Conservation (phyloP, 2,329 filamentous ascomycete genomes). For the Colletotrichum aenigma region DNA sequence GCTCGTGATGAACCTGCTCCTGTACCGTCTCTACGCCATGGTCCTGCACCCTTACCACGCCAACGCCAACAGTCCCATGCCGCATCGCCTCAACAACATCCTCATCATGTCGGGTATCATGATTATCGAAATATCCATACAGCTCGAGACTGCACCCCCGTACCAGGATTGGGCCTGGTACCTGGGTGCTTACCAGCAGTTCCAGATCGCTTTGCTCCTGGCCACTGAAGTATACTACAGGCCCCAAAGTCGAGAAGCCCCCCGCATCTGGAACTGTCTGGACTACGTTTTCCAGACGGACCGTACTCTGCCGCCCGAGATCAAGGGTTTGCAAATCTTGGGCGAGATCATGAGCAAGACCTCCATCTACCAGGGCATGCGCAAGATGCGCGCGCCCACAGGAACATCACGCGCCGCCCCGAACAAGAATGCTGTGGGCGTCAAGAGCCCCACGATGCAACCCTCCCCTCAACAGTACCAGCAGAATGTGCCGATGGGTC, state of each 20-base stretch:
- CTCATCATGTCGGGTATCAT: constrained; percentile 65
- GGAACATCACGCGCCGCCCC: constrained; percentile 43
- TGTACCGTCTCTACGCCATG: constrained; percentile 68
- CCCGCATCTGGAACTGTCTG: constrained; percentile 72
- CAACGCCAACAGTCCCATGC: constrained; percentile 50
- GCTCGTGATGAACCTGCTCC: constrained; percentile 67
- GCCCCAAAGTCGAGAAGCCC: constrained; percentile 60
- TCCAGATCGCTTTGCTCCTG: constrained; percentile 72
- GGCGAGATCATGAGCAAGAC: constrained; percentile 66
- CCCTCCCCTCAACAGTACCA: constrained; percentile 15
- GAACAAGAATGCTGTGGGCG: constrained; percentile 35
- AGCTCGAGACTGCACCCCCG: constrained; percentile 45
- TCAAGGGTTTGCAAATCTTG: constrained; percentile 66
- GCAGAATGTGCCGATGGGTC: constrained; percentile 7
- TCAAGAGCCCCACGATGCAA: constrained; percentile 14
- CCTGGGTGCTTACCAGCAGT: constrained; percentile 72
- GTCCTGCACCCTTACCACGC: constrained; percentile 71
- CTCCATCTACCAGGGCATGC: constrained; percentile 61
- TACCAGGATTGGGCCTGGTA: constrained; percentile 74
- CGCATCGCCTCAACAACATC: constrained; percentile 66
- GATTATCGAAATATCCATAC: constrained; percentile 52
- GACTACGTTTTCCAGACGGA: constrained; percentile 75
- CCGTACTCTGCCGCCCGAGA: constrained; percentile 49
- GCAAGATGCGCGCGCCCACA: constrained; percentile 59
- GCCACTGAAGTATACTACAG: constrained; percentile 69